Evolutionary conservation across 352 stramenopile genomes (phyloP).

Genomic region (Pelagophyceae sp.): DNA sequence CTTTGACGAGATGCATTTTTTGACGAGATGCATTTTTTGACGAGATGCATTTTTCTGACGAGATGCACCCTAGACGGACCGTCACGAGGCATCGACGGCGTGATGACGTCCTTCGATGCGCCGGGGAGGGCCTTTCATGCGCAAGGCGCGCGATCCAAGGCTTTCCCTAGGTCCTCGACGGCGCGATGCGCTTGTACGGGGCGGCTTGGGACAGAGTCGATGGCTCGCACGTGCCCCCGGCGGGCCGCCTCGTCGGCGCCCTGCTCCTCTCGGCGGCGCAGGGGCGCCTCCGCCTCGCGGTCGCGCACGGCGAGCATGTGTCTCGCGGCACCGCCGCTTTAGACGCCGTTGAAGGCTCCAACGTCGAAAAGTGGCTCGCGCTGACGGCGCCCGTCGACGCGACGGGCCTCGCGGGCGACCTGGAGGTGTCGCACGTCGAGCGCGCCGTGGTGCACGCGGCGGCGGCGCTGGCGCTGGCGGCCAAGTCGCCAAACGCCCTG

Average conservation of each 20-base stretch:
- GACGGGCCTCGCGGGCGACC: not conserved
- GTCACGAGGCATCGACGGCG: too few species aligned
- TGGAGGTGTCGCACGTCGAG: not conserved
- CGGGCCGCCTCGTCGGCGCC: not conserved
- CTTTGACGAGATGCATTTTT: too few species aligned
- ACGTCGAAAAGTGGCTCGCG: constrained; percentile 15
- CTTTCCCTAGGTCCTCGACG: too few species aligned
- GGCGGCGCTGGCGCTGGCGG: not conserved
- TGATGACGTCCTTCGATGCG: too few species aligned
- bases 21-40: too few species aligned
- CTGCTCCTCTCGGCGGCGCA: not conserved
- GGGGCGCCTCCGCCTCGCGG: not conserved
- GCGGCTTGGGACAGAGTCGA: not conserved
- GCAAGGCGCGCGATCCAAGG: too few species aligned
- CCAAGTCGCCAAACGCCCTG: not conserved
- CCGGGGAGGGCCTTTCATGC: too few species aligned
- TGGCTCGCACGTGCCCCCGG: not conserved
- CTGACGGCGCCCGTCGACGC: constrained; percentile 19
- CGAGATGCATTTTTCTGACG: too few species aligned
- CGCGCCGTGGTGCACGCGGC: not conserved
- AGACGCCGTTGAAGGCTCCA: not conserved
- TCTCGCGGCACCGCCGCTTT: constrained; percentile 4
- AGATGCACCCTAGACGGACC: too few species aligned
- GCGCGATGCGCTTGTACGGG: too few species aligned
- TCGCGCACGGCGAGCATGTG: not conserved